These are phyloP conservation scores for Ramalina intermedia DNA, from an alignment of 495 filamentous ascomycete genomes.

Conservation along the genomic window DNA sequence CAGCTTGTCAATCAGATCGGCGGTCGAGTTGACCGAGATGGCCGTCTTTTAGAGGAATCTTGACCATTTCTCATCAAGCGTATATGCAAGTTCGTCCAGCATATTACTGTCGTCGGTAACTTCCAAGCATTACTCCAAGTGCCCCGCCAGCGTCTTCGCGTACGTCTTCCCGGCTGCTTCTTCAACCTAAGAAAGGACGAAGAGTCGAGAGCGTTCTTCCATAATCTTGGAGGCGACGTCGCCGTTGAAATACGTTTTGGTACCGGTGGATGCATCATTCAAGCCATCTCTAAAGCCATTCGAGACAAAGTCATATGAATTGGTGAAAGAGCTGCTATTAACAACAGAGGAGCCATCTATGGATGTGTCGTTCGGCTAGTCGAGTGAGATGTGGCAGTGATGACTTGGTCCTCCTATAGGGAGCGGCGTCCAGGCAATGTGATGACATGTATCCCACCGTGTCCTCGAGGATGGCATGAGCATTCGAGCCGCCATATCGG, in stretches of 20 bases:
- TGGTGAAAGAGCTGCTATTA: background rate
- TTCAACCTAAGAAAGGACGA: background rate
- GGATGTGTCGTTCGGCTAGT: background rate
- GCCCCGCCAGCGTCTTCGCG: background rate
- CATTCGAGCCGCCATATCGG: slow-evolving; percentile 45
- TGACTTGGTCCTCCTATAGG: background rate
- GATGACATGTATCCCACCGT: background rate
- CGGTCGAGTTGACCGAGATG: slow-evolving; percentile 4
- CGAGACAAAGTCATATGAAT: background rate
- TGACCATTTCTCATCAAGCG: slow-evolving; percentile 18
- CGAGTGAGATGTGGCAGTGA: background rate
- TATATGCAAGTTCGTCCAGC: slow-evolving; percentile 18
- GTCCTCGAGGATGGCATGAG: slow-evolving; percentile 36
- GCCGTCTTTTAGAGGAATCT: slow-evolving; percentile 16
- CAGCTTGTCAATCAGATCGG: background rate
- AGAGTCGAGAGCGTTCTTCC: background rate
- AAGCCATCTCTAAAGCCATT: background rate
- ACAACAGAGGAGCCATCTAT: background rate
- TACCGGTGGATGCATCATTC: background rate
- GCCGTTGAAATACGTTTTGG: background rate
- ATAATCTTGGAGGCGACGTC: background rate
- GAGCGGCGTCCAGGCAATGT: background rate
- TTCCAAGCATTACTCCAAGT: background rate
- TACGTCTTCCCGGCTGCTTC: background rate
- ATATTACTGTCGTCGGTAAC: background rate